Evolutionary conservation across 1,139 yeast genomes (phyloP), one percentile per base, ranked within the genome.

Genomic region (Waltiozyma sp.): DNA sequence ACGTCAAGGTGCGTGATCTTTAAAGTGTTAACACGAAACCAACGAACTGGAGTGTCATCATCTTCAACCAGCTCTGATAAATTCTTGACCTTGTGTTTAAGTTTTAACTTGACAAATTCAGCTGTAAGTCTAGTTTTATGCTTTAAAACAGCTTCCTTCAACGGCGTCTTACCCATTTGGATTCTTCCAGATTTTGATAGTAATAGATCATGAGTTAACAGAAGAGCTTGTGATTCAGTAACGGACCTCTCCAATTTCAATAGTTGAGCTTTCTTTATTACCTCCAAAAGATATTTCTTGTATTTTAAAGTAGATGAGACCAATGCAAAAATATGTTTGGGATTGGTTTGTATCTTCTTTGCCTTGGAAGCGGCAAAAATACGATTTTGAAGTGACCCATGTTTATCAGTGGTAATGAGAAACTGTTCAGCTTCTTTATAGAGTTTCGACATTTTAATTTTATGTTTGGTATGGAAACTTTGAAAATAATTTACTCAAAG

Each of bases 151-250:
- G 87, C 84, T 41, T 85, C 94, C 57, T 91, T 91, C 46, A 87
- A 70, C 0, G 91, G 86, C 48, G 84, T 89, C 54, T 88, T 88
- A 7, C 94, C 94, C 70, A 88, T 82, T 57, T 87, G 93, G 46
- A 91, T 84, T 48, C 96, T 66, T 10, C 95, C 95, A 28, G 77
- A 71, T 48, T 78, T 73, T 6, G 93, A 75, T 47, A 91, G 72
- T 8, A 91, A 62, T 45, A 88, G 65, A 63, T 91, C 98, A 58
- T 91, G 94, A 1, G 82, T 80, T 62, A 91, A 64, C 16, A 91
- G 64, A 42, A 77, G 50, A 2, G 85, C 74, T 43, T 85, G 60
- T 3, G 49, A 39, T 65, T 67, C 56, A 53, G 57, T 49, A 57
- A 68, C 45, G 50, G 65, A 57, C 62, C 66, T 77, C 63, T 70